A percentile compares a stretch with the other conserved stretches of the same genome.
These are phyloP conservation scores for Termitomyces sp. DNA, from an alignment of 768 basidiomycete genomes.

Conservation along the genomic window DNA sequence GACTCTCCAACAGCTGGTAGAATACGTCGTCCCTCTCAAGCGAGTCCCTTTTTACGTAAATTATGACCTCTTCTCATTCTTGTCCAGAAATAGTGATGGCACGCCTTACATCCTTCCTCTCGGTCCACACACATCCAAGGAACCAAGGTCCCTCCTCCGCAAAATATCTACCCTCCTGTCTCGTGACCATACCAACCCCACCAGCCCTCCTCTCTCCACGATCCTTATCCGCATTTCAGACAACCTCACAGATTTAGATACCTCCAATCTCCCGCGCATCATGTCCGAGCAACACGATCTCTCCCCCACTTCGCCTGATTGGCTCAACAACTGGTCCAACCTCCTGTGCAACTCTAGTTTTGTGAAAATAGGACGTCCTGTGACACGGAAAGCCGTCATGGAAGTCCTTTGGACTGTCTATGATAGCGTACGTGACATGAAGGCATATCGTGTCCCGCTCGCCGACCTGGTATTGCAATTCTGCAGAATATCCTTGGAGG, in stretches of 20 bases:
- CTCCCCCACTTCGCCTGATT: conserved; percentile 66
- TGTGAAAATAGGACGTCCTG: conserved; percentile 36
- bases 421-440: conserved; percentile 66
- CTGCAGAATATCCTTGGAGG: conserved; percentile 21
- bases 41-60: conserved; percentile 26
- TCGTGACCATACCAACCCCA: conserved; percentile 51
- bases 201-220: conserved; percentile 57
- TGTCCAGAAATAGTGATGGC: conserved; percentile 37
- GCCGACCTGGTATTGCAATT: conserved; percentile 52
- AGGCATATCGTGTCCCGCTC: conserved; percentile 50
- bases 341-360: conserved; percentile 48
- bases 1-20: conserved; percentile 52
- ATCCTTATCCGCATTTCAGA: conserved; percentile 62
- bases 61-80: neutral
- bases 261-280: conserved; percentile 51
- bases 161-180: conserved; percentile 59
- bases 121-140: conserved; percentile 40
- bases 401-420: conserved; percentile 53
- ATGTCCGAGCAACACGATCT: conserved; percentile 68
- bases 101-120: conserved; percentile 47
- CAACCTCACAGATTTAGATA: conserved; percentile 67
- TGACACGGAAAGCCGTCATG: conserved; percentile 55
- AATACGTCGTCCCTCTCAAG: conserved; percentile 56
- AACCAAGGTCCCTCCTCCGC: conserved; percentile 58
- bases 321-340: conserved; percentile 63